These are phyloP conservation scores for Microdochium bolleyi DNA, from an alignment of 2,329 filamentous ascomycete genomes.

Conservation along the genomic window DNA sequence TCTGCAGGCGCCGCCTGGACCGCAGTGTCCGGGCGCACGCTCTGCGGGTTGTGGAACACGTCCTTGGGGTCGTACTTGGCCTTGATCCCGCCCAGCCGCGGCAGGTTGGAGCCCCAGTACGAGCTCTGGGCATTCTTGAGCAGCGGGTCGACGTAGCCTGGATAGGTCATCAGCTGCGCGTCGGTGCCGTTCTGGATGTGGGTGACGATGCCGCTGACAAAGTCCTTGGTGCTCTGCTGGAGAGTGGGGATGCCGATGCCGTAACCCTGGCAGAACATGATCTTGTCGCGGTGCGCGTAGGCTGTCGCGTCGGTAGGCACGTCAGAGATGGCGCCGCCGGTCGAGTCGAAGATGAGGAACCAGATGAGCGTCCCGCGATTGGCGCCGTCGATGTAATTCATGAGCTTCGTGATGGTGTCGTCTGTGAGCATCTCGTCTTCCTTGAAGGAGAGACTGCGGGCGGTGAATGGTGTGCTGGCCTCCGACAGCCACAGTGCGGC, in stretches of 20 bases:
- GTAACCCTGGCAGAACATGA: conserved; percentile 58
- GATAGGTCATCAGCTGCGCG: conserved; percentile 43
- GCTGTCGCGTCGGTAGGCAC: conserved; percentile 46
- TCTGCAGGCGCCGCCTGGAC: background rate
- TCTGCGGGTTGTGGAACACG: conserved; percentile 53
- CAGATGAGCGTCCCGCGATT: conserved; percentile 45
- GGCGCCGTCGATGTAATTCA: conserved; percentile 41
- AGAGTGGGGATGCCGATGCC: conserved; percentile 40
- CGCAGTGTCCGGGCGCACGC: conserved; percentile 21
- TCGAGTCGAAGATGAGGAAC: conserved; percentile 55
- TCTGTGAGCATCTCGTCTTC: conserved; percentile 37
- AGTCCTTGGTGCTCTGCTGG: conserved; percentile 34
- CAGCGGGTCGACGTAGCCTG: conserved; percentile 53
- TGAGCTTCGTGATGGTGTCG: conserved; percentile 36
- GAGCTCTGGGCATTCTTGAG: conserved; percentile 36
- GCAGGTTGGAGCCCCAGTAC: conserved; percentile 49
- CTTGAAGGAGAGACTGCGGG: conserved; percentile 48
- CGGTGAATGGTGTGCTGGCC: conserved; percentile 42
- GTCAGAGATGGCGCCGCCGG: conserved; percentile 52
- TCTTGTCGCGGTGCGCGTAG: conserved; percentile 55
- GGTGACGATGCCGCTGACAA: conserved; percentile 42
- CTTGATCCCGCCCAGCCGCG: conserved; percentile 40
- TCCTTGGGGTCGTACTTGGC: conserved; percentile 41
- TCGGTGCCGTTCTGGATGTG: conserved; percentile 28
- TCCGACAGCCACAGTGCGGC: conserved; percentile 38